Percentiles rank a stretch among this genome's conserved stretches.
Conservation (phyloP, 805 yeast species). For the Yueomyces sp. region DNA sequence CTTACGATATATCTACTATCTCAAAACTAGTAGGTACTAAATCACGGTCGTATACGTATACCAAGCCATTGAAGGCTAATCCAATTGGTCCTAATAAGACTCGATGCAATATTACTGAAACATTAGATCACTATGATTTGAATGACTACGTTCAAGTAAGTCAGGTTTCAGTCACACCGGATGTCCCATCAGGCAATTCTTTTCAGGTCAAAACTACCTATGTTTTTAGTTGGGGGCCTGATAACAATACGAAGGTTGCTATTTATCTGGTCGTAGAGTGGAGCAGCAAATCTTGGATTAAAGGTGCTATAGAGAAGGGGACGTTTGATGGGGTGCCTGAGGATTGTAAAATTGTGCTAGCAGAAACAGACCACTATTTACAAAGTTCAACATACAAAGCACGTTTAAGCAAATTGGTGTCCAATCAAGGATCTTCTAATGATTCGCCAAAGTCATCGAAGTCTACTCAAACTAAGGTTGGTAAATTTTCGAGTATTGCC, state of each 20-base stretch:
- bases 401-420: slow-evolving; percentile 3
- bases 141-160: slow-evolving; percentile 34
- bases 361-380: slow-evolving; percentile 30
- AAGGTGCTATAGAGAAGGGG: slow-evolving; percentile 62
- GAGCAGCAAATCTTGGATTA: slow-evolving; percentile 70
- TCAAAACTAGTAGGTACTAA: slow-evolving; percentile 25
- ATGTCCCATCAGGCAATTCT: slow-evolving; percentile 65
- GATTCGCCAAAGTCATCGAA: background rate
- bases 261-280: slow-evolving; percentile 50
- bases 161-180: slow-evolving; percentile 58
- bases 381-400: slow-evolving; percentile 1
- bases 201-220: slow-evolving; percentile 49
- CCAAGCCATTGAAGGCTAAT: slow-evolving; percentile 50
- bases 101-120: slow-evolving; percentile 48
- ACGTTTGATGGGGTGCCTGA: slow-evolving; percentile 61
- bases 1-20: slow-evolving; percentile 41
- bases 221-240: slow-evolving; percentile 48
- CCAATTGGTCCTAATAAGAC: slow-evolving; percentile 67
- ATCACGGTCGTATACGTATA: slow-evolving; percentile 40
- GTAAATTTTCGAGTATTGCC: slow-evolving; percentile 16
- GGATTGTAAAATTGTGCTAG: slow-evolving; percentile 35
- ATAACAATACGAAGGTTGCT: slow-evolving; percentile 37
- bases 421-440: background rate
- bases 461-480: background rate
- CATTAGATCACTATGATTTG: slow-evolving; percentile 38